These are phyloP conservation scores for Agrocybe chaxingu DNA, from an alignment of 768 basidiomycete species.

Conservation along the genomic window DNA sequence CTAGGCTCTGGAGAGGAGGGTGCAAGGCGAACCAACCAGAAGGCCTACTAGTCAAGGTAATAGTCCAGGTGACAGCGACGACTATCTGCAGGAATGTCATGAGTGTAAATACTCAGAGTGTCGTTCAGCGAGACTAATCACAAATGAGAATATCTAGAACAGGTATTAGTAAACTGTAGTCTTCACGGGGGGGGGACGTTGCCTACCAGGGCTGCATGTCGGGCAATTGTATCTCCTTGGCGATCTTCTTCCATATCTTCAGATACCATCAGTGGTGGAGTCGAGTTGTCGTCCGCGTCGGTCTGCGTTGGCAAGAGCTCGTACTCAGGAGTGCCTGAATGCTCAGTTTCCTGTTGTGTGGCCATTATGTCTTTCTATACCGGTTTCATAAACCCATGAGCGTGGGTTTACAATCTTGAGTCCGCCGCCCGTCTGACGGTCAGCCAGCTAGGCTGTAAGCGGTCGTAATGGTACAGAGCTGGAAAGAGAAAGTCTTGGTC, in stretches of 20 bases:
- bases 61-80: conserved; percentile 39
- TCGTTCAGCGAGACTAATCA: background rate
- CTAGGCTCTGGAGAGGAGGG: conserved; percentile 58
- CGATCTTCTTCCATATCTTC: conserved; percentile 30
- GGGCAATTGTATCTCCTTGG: conserved; percentile 32
- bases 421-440: background rate
- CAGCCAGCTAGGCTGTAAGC: background rate
- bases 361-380: conserved; percentile 3
- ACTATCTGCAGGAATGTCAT: conserved; percentile 31
- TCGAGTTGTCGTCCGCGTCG: background rate
- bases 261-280: conserved; percentile 9
- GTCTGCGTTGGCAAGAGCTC: background rate
- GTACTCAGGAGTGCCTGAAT: background rate
- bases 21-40: conserved; percentile 66
- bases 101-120: background rate
- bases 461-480: background rate
- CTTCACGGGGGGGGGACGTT: background rate
- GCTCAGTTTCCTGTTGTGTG: conserved; percentile 1
- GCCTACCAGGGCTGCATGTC: conserved; percentile 36
- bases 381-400: conserved; percentile 11
- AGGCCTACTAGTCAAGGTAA: conserved; percentile 44
- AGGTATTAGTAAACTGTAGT: background rate
- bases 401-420: conserved; percentile 9
- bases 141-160: background rate
- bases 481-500: background rate